Evolutionary conservation across 352 stramenopile genomes (phyloP), one percentile per base, ranked within the genome.

Genomic region (Saprolegnia parasitica): DNA sequence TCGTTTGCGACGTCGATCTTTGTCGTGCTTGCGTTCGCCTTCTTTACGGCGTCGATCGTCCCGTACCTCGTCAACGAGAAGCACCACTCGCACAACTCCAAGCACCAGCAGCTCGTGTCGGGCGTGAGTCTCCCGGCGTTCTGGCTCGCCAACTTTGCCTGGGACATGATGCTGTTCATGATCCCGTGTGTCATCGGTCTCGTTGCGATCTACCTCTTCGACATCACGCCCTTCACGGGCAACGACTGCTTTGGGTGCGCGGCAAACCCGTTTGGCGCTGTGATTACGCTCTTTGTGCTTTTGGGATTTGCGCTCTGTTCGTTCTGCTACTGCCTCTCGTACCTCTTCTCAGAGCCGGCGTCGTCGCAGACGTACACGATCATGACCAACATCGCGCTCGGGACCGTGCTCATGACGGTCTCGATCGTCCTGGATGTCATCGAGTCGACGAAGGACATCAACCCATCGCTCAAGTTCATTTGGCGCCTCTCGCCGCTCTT

Each of bases 61-160:
- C 93, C 95, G 6, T 99, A 98, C 76, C 75, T 99, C 37, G 96
- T 99, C 35, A 91, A 97, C 63, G 96, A 99, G 74, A 84, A 84
- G 56, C 87, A 98, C 65, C 86, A 92, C 9, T 75, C 73, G 11
- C 78, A 87, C 73, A 98, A 98, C 75, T 91, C 95, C 4, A 99
- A 99, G 75, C 97, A 99, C 81, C 89, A 98, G 78, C 93, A 98
- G 73, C 89, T 85, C 76, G 96, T 99, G 29, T 96, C 89, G 0
- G 97, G 97, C 13, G 95, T 98, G 0, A 90, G 88, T 40, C 81
- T 98, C 13, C 72, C 71, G 0, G 89, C 93, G 0, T 99, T 99
- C 73, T 99, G 97, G 97, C 46, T 98, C 3, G 91, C 93, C n/a
- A 98, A 96, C 46, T 98, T 90, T 66, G 61, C 96, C 8, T 99